These are phyloP conservation scores for Leccinum variicolor DNA, from an alignment of 768 basidiomycete genomes.

Conservation along the genomic window DNA sequence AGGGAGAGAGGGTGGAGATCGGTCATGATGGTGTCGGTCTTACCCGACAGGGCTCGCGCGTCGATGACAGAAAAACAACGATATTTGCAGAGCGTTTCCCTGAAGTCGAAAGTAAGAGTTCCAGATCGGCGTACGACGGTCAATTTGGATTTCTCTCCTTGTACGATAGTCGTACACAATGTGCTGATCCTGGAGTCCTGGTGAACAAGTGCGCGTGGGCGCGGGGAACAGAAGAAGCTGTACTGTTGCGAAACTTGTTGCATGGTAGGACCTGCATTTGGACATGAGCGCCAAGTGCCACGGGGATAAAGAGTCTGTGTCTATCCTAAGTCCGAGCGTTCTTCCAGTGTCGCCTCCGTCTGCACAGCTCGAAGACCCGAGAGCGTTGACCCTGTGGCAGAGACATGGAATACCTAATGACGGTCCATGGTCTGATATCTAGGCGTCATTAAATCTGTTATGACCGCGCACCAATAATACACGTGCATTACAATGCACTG, in stretches of 20 bases:
- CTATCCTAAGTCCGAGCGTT: not conserved
- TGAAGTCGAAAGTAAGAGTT: not conserved
- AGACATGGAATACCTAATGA: not conserved
- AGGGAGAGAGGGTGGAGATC: not conserved
- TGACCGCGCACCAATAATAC: not conserved
- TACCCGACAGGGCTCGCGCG: not conserved
- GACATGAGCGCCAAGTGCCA: not conserved
- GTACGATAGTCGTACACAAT: not conserved
- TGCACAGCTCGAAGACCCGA: not conserved
- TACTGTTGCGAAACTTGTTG: not conserved
- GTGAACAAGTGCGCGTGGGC: no score
- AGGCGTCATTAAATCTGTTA: not conserved
- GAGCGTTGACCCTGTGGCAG: not conserved
- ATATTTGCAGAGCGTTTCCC: not conserved
- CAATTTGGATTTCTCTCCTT: not conserved
- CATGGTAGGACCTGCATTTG: not conserved
- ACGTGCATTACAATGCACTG: not conserved
- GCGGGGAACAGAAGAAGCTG: not conserved
- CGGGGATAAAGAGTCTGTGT: not conserved
- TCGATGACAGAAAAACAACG: not conserved
- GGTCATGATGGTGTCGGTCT: not conserved
- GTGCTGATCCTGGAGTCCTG: not conserved
- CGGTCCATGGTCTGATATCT: not conserved
- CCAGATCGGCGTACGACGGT: not conserved
- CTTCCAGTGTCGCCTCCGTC: not conserved